A percentile compares a stretch with the other conserved stretches of the same genome.
Evolutionary conservation across 352 stramenopile species (phyloP).

Genomic region (Phytophthora tubulina): DNA sequence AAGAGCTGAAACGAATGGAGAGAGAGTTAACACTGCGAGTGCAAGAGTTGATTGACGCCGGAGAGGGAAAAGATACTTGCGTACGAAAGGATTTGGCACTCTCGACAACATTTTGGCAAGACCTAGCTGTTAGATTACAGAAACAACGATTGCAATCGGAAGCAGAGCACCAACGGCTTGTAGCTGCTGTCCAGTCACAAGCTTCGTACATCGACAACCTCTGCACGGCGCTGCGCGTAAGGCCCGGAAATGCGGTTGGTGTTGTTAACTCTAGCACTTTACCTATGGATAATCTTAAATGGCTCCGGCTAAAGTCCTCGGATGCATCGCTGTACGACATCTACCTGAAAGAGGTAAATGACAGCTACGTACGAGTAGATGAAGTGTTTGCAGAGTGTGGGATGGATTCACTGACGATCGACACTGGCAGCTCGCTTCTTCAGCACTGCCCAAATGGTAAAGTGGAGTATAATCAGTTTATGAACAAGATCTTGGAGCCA

Average conservation of each 20-base stretch:
- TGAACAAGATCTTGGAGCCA: conserved; percentile 22
- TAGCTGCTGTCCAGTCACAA: conserved; percentile 1
- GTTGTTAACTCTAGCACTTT: neutral
- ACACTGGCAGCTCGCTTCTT: neutral
- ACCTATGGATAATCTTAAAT: conserved; percentile 17
- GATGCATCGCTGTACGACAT: conserved; percentile 15
- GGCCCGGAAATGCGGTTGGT: neutral
- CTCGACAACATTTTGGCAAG: conserved; percentile 10
- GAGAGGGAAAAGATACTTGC: conserved; percentile 1
- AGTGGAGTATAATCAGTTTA: conserved; percentile 21
- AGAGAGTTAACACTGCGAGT: conserved; percentile 6
- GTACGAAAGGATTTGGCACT: conserved; percentile 2
- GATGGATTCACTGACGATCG: neutral
- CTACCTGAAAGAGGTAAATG: conserved; percentile 25
- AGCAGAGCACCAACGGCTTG: conserved; percentile 19
- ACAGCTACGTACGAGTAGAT: conserved; percentile 16
- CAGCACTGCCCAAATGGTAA: neutral
- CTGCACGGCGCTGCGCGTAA: neutral
- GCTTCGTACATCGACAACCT: conserved; percentile 19
- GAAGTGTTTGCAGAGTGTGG: conserved; percentile 24
- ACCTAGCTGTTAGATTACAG: conserved; percentile 10
- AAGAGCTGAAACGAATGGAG: conserved; percentile 13
- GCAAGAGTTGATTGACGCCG: neutral
- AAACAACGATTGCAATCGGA: conserved; percentile 6
- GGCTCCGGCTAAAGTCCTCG: conserved; percentile 19